A percentile compares a stretch with the other conserved stretches of the same genome.
Evolutionary conservation across 1,139 yeast genomes (phyloP).

Genomic region (Lodderomyces oxycetoniae): DNA sequence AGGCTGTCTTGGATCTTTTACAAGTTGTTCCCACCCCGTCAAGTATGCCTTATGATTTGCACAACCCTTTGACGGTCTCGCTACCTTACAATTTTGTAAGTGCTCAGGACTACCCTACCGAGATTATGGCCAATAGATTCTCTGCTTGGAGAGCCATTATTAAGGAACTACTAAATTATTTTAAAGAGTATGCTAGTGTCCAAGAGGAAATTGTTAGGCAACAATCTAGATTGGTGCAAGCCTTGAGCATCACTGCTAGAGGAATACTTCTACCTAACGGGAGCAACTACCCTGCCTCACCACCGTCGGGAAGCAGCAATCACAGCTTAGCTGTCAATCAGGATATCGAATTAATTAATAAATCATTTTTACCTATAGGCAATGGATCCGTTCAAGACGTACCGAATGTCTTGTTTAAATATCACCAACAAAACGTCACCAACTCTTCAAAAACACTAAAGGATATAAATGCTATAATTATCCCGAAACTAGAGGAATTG

Average conservation of each 20-base stretch:
- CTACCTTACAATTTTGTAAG: slow-evolving; percentile 34
- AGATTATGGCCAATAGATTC: slow-evolving; percentile 75
- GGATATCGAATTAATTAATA: slow-evolving; percentile 26
- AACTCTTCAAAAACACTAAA: slow-evolving; percentile 64
- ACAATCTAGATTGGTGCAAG: slow-evolving; percentile 75
- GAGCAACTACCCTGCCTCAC: slow-evolving; percentile 12
- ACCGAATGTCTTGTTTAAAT: slow-evolving; percentile 68
- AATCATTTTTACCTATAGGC: slow-evolving; percentile 67
- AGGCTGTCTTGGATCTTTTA: too few relatives aligned
- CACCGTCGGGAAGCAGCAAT: slow-evolving; percentile 5
- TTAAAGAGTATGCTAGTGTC: slow-evolving; percentile 75
- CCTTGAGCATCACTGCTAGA: slow-evolving; percentile 45
- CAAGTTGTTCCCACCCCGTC: too few relatives aligned
- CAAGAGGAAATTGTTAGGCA: slow-evolving; percentile 87
- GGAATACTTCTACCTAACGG: not conserved
- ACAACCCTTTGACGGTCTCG: slow-evolving; percentile 36
- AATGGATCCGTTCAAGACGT: slow-evolving; percentile 79
- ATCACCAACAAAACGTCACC: slow-evolving; percentile 68
- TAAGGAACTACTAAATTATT: slow-evolving; percentile 66
- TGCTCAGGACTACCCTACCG: slow-evolving; percentile 63
- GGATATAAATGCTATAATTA: slow-evolving; percentile 62
- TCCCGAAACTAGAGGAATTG: slow-evolving; percentile 83
- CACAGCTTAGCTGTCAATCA: slow-evolving; percentile 7
- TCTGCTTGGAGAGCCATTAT: slow-evolving; percentile 82
- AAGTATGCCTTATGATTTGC: slow-evolving; percentile 15